Evolutionary conservation across 352 stramenopile genomes (phyloP), one percentile per base, ranked within the genome.

Genomic region (Phytophthora chlamydospora): DNA sequence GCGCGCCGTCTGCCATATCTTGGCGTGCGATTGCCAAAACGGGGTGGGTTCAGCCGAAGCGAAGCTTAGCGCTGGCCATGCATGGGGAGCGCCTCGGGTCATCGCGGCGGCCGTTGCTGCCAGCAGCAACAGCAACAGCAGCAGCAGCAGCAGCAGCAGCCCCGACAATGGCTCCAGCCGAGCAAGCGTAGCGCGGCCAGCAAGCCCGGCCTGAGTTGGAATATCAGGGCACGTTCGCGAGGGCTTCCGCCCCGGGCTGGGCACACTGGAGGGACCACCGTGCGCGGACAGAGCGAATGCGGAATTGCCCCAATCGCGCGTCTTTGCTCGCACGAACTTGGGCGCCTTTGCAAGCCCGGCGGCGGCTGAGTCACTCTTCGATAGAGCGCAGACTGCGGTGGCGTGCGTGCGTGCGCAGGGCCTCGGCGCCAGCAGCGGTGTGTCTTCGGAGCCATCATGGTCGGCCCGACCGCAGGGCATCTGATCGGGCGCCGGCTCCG

Each of bases 21-120:
- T 58, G 51, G 29, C 61, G 61, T 69, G 57, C 56, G 47, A 67
- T 68, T 68, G 50, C 63, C 58, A 68, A 64, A 68, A 63, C 33
- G 51, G 47, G 44, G 46, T 66, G 62, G 60, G 61, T 68, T 68
- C 53, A 48, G 42, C 29, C 19, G 10, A 10, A 27, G 32, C 29
- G 55, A 63, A 63, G 45, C 55, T 63, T 62, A 57, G 45, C 16
- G 41, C 11, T 13, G 41, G 10, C 4, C 17, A 6, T 12, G 39
- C 24, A 29, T 29, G 24, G 5, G 24, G 24, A 24, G 21, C 21
- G 24, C 24, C 5, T 29, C 24, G 24, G n/a, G 4, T 29, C 24
- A 29, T 29, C 24, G 24, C 24, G 24, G 24, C 24, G 24, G 24
- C 24, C 24, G 24, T n/a, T 29, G 24, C 24, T 29, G 24, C 2